Conservation (phyloP, 1,284 basidiomycete genomes). For the Pulveroboletus sp. region DNA sequence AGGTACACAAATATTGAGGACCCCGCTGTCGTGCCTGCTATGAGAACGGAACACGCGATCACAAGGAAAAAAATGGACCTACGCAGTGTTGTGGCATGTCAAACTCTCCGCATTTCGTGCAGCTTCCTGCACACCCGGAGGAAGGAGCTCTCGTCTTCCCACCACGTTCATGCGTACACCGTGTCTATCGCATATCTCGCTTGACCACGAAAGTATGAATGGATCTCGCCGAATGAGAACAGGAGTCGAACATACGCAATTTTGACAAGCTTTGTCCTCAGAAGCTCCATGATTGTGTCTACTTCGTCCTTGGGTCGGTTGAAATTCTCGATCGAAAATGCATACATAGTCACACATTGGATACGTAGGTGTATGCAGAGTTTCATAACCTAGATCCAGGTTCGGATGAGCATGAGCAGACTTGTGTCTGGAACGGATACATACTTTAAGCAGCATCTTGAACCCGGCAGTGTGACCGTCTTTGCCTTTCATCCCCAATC, state of each 20-base stretch:
- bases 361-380: constrained; percentile 79
- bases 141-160: constrained; percentile 79
- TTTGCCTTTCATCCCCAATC: constrained; percentile 59
- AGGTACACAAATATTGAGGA: constrained; percentile 94
- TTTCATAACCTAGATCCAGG: constrained; percentile 66
- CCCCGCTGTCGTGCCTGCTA: constrained; percentile 56
- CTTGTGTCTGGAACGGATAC: constrained; percentile 30
- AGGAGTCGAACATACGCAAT: too few species aligned
- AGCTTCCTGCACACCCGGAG: constrained; percentile 71
- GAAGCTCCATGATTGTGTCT: constrained; percentile 83
- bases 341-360: constrained; percentile 88
- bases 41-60: background rate
- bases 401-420: background rate
- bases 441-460: constrained; percentile 75
- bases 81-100: constrained; percentile 75
- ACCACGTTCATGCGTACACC: constrained; percentile 86
- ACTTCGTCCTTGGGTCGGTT: constrained; percentile 88
- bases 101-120: constrained; percentile 76
- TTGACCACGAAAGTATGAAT: constrained; percentile 34
- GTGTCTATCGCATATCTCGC: constrained; percentile 77
- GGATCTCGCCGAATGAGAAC: background rate
- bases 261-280: constrained; percentile 79
- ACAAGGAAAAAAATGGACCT: background rate
- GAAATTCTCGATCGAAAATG: constrained; percentile 98
- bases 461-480: constrained; percentile 90